These are phyloP conservation scores for Diaporthe eres DNA, from an alignment of 2,329 filamentous ascomycete species.

Conservation along the genomic window DNA sequence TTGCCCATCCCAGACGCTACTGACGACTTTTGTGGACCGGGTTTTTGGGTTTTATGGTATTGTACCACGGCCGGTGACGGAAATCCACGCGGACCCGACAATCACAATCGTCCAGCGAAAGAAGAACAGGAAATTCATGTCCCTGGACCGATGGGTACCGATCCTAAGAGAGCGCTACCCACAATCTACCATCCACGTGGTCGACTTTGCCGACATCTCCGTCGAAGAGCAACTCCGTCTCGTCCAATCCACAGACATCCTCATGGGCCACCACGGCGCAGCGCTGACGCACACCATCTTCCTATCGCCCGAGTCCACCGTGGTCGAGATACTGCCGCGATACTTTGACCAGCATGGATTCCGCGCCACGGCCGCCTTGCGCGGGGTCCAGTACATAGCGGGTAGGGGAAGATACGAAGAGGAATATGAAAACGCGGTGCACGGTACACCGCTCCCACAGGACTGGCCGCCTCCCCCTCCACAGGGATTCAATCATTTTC, in stretches of 20 bases:
- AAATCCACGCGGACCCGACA: neutral
- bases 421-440: conserved; percentile 7
- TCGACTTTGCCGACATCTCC: conserved; percentile 23
- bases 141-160: conserved; percentile 4
- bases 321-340: conserved; percentile 22
- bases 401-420: neutral
- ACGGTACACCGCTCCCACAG: conserved; percentile 4
- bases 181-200: neutral
- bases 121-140: conserved; percentile 17
- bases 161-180: conserved; percentile 1
- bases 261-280: conserved; percentile 17
- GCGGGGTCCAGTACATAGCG: conserved; percentile 2
- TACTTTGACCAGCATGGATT: conserved; percentile 24
- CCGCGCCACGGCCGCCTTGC: conserved; percentile 14
- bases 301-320: neutral
- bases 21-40: conserved; percentile 21
- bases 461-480: conserved; percentile 9
- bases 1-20: conserved; percentile 32
- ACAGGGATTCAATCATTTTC: neutral
- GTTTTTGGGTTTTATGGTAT: conserved; percentile 5
- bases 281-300: conserved; percentile 21
- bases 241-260: conserved; percentile 12
- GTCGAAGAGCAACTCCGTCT: conserved; percentile 16
- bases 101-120: conserved; percentile 24
- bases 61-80: neutral